Evolutionary conservation across 805 yeast genomes (phyloP).

Genomic region (Saccharomyces jurei): DNA sequence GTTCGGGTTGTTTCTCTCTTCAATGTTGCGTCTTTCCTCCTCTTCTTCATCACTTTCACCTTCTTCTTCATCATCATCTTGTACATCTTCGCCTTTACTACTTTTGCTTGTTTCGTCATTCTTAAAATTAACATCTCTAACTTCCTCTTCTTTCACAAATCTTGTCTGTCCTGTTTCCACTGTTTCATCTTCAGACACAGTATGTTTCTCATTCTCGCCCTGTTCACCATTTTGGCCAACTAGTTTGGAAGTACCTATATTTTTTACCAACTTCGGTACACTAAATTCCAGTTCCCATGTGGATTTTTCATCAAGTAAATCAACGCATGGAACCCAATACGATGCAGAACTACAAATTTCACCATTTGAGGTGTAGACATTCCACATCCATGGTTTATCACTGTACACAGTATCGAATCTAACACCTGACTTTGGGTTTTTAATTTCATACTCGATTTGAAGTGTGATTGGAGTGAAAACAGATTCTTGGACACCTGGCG

Average conservation of each 20-base stretch:
- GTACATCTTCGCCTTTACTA: constrained; percentile 24
- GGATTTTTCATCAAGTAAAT: constrained; percentile 75
- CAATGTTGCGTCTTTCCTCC: constrained; percentile 6
- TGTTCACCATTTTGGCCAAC: constrained; percentile 33
- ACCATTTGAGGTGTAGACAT: constrained; percentile 75
- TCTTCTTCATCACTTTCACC: constrained; percentile 25
- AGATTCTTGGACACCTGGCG: constrained; percentile 36
- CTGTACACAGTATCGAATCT: constrained; percentile 45
- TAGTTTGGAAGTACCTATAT: constrained; percentile 41
- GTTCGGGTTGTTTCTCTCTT: constrained; percentile 12
- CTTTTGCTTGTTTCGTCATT: constrained; percentile 5
- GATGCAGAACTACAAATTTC: constrained; percentile 76
- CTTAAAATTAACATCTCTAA: not conserved
- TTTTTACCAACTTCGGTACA: constrained; percentile 71
- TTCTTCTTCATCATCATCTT: constrained; percentile 26
- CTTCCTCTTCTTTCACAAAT: not conserved
- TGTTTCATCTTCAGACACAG: constrained; percentile 13
- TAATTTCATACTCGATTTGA: constrained; percentile 55
- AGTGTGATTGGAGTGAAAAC: constrained; percentile 69
- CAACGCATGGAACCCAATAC: constrained; percentile 97
- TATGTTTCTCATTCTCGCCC: constrained; percentile 12
- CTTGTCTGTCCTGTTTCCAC: constrained; percentile 3
- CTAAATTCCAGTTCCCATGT: constrained; percentile 90
- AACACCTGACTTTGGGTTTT: constrained; percentile 66
- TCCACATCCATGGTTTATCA: constrained; percentile 51